Evolutionary conservation across 2,329 filamentous ascomycete genomes (phyloP), one percentile per base, ranked within the genome.

Genomic region (Aspergillus sp.): DNA sequence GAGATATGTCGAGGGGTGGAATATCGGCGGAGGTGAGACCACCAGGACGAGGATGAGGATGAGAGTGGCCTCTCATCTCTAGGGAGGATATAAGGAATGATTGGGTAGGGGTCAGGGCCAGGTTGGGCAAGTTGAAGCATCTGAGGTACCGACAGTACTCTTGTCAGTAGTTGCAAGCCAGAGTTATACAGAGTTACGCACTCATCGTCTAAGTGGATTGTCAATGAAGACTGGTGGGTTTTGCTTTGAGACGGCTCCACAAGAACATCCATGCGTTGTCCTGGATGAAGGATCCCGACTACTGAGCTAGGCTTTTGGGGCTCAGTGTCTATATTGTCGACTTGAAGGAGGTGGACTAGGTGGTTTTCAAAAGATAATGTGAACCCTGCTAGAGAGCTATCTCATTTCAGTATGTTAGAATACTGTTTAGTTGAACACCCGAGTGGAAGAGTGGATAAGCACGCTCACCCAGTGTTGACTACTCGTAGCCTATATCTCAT

Each of bases 111-210:
- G 70, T 69, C 6, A 82, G 67, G 4, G 78, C 78, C 20, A 73
- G 73, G 60, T 81, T 82, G 14, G 75, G 71, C 58, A 78, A 80
- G 61, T 75, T 80, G 69, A 81, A 81, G 59, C 74, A 75, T 39
- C 75, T 78, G 29, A 6, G 39, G 22, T 22, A 12, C 20, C 18
- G 49, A 46, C 47, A 42, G 46, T 16, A 11, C 39, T 45, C 36
- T 6, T 26, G 42, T 52, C 36, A 53, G 52, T 32, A 50, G 42
- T 36, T 7, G 5, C 36, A n/a, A 14, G 6, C 14, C 36, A n/a
- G 31, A 36, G 12, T n/a, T 4, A 29, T 18, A 11, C 16, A 29
- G 7, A 18, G 26, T n/a, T 16, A 49, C 57, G 22, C 67, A 78
- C 77, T 75, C 73, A 55, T 73, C 65, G 61, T 80, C 75, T 11